Evolutionary conservation across 169 alveolate genomes (phyloP), one percentile per base, ranked within the genome.

Genomic region (Plasmodium ovale): DNA sequence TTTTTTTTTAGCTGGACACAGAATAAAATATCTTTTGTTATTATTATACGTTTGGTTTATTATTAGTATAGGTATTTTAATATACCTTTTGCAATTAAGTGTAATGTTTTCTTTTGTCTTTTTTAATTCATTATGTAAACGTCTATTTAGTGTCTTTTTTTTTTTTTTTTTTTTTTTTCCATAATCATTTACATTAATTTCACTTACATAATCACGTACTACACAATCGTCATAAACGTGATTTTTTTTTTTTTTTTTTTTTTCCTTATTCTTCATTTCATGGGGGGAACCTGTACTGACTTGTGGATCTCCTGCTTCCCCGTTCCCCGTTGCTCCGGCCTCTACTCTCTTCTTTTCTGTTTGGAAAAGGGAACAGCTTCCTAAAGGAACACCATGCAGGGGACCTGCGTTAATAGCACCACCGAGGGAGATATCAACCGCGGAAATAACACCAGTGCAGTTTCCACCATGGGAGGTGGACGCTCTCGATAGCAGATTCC

Each of bases 1-100:
- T 79, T 79, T 79, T 58, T 79, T 79, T 56, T 64, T 79, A 4
- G 82, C 67, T 21, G 89, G 89, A n/a, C 82, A 79, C n/a, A 79
- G 21, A 79, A 79, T 79, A 23, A 64, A 79, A 25, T 64, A 79
- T 37, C 89, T 79, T 39, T 79, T 49, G 65, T 79, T 79, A 47
- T 49, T 79, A 19, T 64, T 47, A 64, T 54, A 33, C 10, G 82
- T 79, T 64, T 79, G 65, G 42, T 79, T 79, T 51, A 79, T 51
- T 2, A 79, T 69, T 23, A 79, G 37, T 39, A 79, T 79, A 23
- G 89, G 89, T 33, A 79, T 53, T 68, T 65, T 79, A 47, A 67
- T 79, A 56, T 64, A 79, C 35, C 19, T 64, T 64, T 79, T 64
- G 3, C 29, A 31, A 79, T 79, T 64, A 16, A 44, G 47, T 27